A percentile compares a stretch with the other conserved stretches of the same genome.
phyloP scores from a whole-genome alignment of 805 yeast species.

The Ogataea degrootiae region DNA sequence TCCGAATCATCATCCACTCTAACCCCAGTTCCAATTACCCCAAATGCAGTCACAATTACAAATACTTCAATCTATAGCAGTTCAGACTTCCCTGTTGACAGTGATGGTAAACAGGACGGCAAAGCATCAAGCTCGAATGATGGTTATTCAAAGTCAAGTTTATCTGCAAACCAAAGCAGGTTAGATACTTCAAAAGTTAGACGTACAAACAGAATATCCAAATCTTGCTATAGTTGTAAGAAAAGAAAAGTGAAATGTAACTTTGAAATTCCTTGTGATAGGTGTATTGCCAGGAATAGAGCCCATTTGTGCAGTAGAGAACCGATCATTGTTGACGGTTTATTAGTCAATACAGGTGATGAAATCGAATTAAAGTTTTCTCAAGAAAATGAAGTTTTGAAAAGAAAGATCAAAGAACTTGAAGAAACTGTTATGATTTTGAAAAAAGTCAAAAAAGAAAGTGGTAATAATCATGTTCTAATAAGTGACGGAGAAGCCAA shows the following conservation, averaged over 20 bases:
- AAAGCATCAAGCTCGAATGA: no score
- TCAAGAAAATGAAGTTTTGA: slow-evolving; percentile 26
- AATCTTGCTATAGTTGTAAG: slow-evolving; percentile 44
- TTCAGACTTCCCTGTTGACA: no score
- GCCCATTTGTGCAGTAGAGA: slow-evolving; percentile 31
- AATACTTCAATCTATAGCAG: no score
- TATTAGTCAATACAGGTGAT: slow-evolving; percentile 22
- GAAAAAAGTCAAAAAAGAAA: background rate
- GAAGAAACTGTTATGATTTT: slow-evolving; percentile 19
- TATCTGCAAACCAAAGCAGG: background rate
- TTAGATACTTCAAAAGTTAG: slow-evolving; percentile 17
- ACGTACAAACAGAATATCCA: slow-evolving; percentile 31
- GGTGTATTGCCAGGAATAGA: slow-evolving; percentile 32
- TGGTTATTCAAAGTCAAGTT: no score
- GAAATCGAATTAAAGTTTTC: slow-evolving; percentile 21
- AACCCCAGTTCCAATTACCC: no score
- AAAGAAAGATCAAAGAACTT: slow-evolving; percentile 21
- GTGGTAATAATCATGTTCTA: background rate
- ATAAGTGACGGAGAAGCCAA: background rate
- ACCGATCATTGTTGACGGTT: slow-evolving; percentile 31
- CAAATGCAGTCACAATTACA: no score
- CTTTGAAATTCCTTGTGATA: slow-evolving; percentile 42
- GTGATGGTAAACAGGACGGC: no score
- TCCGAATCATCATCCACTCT: no score
- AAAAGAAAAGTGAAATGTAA: slow-evolving; percentile 46